phyloP scores from a whole-genome alignment of 164 flowering plant genomes.

The Cinnamomum micranthum region DNA sequence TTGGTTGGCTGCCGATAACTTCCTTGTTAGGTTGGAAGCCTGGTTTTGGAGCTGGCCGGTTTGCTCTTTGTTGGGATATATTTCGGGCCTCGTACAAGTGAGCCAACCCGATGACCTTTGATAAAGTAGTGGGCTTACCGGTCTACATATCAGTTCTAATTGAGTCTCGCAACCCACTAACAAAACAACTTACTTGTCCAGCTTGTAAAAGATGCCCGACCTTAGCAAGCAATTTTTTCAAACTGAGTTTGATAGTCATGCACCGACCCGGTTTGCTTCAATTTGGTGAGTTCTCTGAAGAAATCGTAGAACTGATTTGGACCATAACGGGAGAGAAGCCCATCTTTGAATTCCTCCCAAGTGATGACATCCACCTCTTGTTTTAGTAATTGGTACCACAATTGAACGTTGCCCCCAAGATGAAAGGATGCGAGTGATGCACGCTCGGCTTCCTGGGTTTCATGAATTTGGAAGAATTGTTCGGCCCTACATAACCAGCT shows the following conservation, averaged over 20 bases:
- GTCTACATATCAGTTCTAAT: neutral
- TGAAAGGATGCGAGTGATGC: neutral
- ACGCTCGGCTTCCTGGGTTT: neutral
- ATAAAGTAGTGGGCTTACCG: neutral
- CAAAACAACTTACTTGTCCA: neutral
- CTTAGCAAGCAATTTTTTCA: neutral
- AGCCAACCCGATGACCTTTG: neutral
- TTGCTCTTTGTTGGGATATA: no score
- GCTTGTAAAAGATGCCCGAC: neutral
- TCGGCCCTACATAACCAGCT: neutral
- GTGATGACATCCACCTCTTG: neutral
- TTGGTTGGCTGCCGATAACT: no score
- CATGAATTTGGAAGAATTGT: slow-evolving; percentile 2
- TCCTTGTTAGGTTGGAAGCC: no score
- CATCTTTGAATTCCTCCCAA: slow-evolving; percentile 4
- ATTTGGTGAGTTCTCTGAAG: neutral
- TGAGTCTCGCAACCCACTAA: neutral
- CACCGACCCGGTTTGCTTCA: neutral
- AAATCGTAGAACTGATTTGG: neutral
- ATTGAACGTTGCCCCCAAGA: no score
- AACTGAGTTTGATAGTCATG: neutral
- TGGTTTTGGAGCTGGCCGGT: neutral
- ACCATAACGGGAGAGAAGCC: neutral
- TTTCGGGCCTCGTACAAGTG: neutral
- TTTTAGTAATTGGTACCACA: neutral